Evolutionary conservation across 192 early-diverging fungal genomes (phyloP), one percentile per base, ranked within the genome.

Genomic region (Kickxella alabastrina): DNA sequence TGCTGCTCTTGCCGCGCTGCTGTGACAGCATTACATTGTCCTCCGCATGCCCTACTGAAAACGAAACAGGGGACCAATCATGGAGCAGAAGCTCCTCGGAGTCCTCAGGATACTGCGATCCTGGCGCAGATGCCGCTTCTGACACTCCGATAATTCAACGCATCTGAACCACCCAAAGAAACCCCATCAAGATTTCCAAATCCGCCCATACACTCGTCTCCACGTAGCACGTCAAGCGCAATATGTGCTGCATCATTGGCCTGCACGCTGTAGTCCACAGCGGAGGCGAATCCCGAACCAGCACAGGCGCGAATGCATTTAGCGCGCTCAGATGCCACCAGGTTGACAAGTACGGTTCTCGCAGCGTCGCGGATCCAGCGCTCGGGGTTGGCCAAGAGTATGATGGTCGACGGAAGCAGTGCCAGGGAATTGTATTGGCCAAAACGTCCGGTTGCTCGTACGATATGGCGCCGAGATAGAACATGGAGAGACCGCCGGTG

Each of bases 321-420:
- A 0, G 51, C 46, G 15, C 65, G 63, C 38, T 75, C 65, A 7
- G 53, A 52, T 4, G 60, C 60, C 0, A 68, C 72, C 18, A 75
- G 39, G 13, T 68, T 75, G 23, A 64, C 65, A 10, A 75, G 41
- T 26, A 75, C 52, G 0, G 65, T 68, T 17, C 72, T 59, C 3
- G 72, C 72, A 1, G 72, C 55, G 21, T 68, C 65, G n/a, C 72
- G 59, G 6, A 64, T 61, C 61, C 61, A 68, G 19, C 46, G 44
- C 44, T 75, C 61, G 2, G 72, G 65, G 45, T 65, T 52, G 10
- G 72, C 72, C 31, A 75, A 49, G 27, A 55, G 29, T 40, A 75
- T 64, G 18, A 75, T 9, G 5, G 57, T 61, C 3, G 65, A 44
- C 19, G 65, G 45, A 22, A 75, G 56, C 9, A 68, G 45, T 3